Conservation (phyloP, 441 rosid species). For the Omphalea diandra region DNA sequence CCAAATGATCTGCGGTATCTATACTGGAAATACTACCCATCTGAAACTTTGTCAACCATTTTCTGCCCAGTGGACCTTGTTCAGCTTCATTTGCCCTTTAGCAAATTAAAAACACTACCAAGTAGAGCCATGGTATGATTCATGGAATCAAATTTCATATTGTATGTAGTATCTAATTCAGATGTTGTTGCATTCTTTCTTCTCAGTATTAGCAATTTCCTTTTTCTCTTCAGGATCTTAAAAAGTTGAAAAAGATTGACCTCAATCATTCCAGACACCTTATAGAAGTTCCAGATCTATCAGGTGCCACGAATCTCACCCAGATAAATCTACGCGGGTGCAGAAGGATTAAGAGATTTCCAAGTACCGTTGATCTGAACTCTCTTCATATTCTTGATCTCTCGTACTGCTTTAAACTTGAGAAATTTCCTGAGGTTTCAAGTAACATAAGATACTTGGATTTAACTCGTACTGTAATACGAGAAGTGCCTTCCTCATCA, state of each 20-base stretch:
- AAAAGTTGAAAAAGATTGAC: too few relatives aligned
- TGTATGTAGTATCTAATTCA: background rate
- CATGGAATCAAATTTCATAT: background rate
- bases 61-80: background rate
- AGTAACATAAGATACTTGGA: too few relatives aligned
- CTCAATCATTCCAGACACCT: background rate
- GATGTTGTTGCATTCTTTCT: background rate
- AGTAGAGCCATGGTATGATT: background rate
- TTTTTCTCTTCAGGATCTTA: too few relatives aligned
- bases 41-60: background rate
- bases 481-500: too few relatives aligned
- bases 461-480: too few relatives aligned
- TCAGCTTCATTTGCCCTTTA: background rate
- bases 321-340: background rate
- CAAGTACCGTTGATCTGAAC: background rate
- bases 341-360: background rate
- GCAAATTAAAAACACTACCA: constrained; percentile 7
- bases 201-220: background rate
- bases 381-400: background rate
- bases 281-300: too few relatives aligned
- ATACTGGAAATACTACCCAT: background rate
- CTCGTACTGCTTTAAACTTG: too few relatives aligned
- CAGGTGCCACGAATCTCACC: background rate
- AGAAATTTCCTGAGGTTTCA: too few relatives aligned
- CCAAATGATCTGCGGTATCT: background rate